Conservation (phyloP, 1,139 yeast genomes). For the Suhomyces wounanorum region DNA sequence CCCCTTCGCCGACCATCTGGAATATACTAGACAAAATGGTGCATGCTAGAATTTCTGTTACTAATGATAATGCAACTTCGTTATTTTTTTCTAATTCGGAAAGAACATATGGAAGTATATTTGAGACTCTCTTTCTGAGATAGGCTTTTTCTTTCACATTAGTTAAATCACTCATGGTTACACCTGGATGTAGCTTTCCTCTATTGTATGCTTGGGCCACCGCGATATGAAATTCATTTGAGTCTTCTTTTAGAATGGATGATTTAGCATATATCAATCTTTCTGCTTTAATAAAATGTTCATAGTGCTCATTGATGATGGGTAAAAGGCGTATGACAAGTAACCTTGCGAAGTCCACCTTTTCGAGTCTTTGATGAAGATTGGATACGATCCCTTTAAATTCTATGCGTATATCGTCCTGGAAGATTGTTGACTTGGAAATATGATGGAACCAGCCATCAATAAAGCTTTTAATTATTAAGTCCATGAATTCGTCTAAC, state of each 20-base stretch:
- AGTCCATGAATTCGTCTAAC: constrained; percentile 52
- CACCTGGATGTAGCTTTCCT: constrained; percentile 64
- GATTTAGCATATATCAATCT: constrained; percentile 33
- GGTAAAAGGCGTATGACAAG: constrained; percentile 65
- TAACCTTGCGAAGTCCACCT: constrained; percentile 57
- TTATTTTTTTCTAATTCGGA: constrained; percentile 53
- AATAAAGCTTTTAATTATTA: constrained; percentile 63
- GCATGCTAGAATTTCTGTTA: constrained; percentile 65
- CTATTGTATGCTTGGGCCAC: constrained; percentile 61
- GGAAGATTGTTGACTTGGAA: constrained; percentile 52
- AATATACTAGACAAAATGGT: constrained; percentile 51
- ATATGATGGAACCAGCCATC: constrained; percentile 62
- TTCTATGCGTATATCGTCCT: constrained; percentile 52
- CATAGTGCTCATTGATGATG: constrained; percentile 63
- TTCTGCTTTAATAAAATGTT: constrained; percentile 56
- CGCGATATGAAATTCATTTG: constrained; percentile 45
- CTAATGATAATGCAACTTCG: constrained; percentile 48
- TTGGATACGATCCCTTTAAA: constrained; percentile 45
- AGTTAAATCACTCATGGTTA: constrained; percentile 45
- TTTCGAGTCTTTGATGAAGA: constrained; percentile 42
- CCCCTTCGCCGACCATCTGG: constrained; percentile 66
- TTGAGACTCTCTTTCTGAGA: constrained; percentile 44
- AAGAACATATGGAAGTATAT: constrained; percentile 54
- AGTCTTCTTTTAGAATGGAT: constrained; percentile 15
- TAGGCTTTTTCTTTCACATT: constrained; percentile 55